Base-by-base conservation (phyloP, 2,329 filamentous ascomycete species). In the Zasmidium citrigriseum region DNA sequence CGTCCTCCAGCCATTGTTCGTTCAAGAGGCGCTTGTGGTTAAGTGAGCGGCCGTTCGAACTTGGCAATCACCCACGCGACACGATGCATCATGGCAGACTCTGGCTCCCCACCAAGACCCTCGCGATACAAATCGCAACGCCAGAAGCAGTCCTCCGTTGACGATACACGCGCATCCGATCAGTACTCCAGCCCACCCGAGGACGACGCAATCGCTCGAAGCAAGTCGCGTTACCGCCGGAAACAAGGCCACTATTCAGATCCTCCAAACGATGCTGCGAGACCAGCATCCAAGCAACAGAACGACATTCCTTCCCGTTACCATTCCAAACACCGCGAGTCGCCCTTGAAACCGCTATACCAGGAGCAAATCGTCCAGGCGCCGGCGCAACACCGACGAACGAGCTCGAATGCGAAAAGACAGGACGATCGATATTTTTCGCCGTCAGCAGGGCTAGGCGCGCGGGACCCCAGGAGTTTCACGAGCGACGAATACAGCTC, bases 211-310 rank as follows among this genome's bases (percentile, higher is more conserved):
- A 25, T 72, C 22, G 59, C 55, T 34, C 64, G 69, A 38, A 70
- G 67, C 61, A 67, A 66, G 54, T 72, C 70, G n/a, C 63, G 70
- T 16, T 72, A 72, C 52, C 67, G 60, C 23, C 64, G 67, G 38
- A 71, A 71, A 59, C 60, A 58, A 53, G 54, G 48, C 24, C 49
- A 57, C 38, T 11, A 55, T 41, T 46, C 59, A 23, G 41, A 34
- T 10, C 46, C 51, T 12, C 46, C 62, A n/a, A 47, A 61, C 41
- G 57, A 57, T n/a, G 54, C 52, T 25, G 29, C 34, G 25, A 44
- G 52, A 22, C 55, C 48, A 38, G 29, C 56, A 16, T 59, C 61
- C 47, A 52, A 57, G 44, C 57, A 63, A 14, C 59, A 55, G 44
- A 52, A 54, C 44, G 62, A 61, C 20, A 46, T 55, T 27, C 64